A percentile compares a stretch with the other conserved stretches of the same genome.
phyloP scores from a whole-genome alignment of 2,329 filamentous ascomycete genomes.

The Neopestalotiopsis clavispora region DNA sequence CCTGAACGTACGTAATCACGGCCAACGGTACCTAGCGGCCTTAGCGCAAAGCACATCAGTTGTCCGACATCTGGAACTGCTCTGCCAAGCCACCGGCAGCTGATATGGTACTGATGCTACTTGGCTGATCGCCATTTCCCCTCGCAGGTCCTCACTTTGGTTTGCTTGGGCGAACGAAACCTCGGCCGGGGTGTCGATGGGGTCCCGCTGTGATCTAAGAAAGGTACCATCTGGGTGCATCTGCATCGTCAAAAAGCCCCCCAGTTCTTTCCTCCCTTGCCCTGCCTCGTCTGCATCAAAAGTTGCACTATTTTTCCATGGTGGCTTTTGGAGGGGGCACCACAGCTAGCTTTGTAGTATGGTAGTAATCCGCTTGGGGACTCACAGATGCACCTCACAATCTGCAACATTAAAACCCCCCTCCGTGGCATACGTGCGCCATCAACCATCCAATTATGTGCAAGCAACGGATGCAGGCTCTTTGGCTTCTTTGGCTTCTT shows the following conservation, averaged over 20 bases:
- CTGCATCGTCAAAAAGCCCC: background rate
- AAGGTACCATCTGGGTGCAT: background rate
- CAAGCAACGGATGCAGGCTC: background rate
- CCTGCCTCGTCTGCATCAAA: background rate
- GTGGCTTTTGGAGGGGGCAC: slow-evolving; percentile 2
- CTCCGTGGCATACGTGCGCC: background rate
- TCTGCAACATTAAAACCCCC: slow-evolving; percentile 8
- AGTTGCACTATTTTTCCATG: background rate
- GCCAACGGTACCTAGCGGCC: background rate
- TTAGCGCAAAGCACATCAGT: background rate
- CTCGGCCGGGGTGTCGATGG: background rate
- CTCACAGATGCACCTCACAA: slow-evolving; percentile 13
- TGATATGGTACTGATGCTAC: background rate
- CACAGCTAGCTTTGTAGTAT: background rate
- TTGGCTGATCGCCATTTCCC: slow-evolving; percentile 4
- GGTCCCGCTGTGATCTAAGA: background rate
- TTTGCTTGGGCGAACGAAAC: background rate
- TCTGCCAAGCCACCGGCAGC: background rate
- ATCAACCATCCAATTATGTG: background rate
- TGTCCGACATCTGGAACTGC: background rate
- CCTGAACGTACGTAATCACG: background rate
- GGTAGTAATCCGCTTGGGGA: background rate
- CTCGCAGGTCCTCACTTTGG: background rate
- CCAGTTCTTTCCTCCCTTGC: background rate
- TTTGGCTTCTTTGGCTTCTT: background rate